Base-by-base conservation (phyloP, 2,329 filamentous ascomycete species). In the Niveomyces coronatus region DNA sequence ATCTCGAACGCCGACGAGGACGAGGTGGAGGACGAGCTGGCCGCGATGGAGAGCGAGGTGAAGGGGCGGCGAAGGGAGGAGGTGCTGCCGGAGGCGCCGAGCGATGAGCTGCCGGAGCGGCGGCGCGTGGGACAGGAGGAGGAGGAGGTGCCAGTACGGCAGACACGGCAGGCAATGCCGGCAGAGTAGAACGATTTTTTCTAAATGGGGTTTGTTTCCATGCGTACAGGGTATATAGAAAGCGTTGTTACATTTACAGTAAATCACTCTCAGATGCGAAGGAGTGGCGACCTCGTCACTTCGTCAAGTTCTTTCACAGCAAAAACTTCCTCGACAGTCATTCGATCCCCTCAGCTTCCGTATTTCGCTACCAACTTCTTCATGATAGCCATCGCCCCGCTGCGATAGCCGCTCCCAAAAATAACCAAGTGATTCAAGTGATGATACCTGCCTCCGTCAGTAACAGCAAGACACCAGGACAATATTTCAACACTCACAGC, bases 1-100 rank as follows among this genome's bases (percentile, higher is more conserved):
- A 88, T 98, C 66, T 85, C 87, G 11, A 91, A 87, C 53, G 83
- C 93, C 52, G 91, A 98, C 60, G 91, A 98, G 60, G 89, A 96
- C 54, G 91, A 95, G 53, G 91, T 98, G 23, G 91, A 98, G 57
- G 88, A 95, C 53, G 91, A 98, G 63, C 68, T 98, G 37, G 85
- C 84, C 39, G 81, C 79, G 1, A 69, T 98, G 47, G 83, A 88
- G 58, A 54, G 58, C 44, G 58, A 63, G 39, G 41, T 63, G 3
- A 17, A 15, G 17, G 35, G 27, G 4, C 5, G 16, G 4, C 24
- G 14, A 15, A 27, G 29, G 35, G 33, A 28, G 26, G 26, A 28
- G 26, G 39, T 49, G 6, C 45, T 61, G 9, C 58, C 58, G 4
- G 48, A 46, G 1, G 57, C 59, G 4, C 58, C 58, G 4, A 47